phyloP scores from a whole-genome alignment of 345 rosid genomes.

The Theobroma cacao region DNA sequence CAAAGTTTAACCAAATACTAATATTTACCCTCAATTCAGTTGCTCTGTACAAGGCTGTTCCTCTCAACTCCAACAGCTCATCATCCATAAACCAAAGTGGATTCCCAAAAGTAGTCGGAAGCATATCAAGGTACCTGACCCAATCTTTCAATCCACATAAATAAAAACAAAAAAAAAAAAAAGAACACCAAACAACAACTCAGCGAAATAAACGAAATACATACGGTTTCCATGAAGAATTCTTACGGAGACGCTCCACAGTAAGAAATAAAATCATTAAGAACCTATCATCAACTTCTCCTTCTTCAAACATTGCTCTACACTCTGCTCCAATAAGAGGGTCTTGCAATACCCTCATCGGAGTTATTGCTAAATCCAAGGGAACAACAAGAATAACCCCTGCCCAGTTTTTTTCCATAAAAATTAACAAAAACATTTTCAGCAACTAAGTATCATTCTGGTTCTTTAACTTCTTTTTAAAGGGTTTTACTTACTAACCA shows the following conservation, averaged over 20 bases:
- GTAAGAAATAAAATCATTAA: slow-evolving; percentile 73
- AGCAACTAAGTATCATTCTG: not conserved
- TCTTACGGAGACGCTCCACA: slow-evolving; percentile 70
- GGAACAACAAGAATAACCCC: slow-evolving; percentile 81
- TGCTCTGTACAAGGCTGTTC: slow-evolving; percentile 73
- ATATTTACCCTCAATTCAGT: slow-evolving; percentile 69
- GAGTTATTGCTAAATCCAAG: slow-evolving; percentile 80
- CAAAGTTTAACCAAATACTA: not conserved
- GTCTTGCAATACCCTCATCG: slow-evolving; percentile 95
- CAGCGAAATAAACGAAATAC: slow-evolving; percentile 16
- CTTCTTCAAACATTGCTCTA: slow-evolving; percentile 77
- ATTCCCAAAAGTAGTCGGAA: slow-evolving; percentile 72
- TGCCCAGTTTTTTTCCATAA: slow-evolving; percentile 25
- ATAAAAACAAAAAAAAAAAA: not conserved
- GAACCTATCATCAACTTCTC: slow-evolving; percentile 86
- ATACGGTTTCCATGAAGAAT: slow-evolving; percentile 92
- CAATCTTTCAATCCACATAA: slow-evolving; percentile 20
- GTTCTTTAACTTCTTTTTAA: too few species aligned
- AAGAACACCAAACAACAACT: not conserved
- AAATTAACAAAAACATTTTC: not conserved
- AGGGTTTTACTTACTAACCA: slow-evolving; percentile 9
- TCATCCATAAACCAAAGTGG: slow-evolving; percentile 88
- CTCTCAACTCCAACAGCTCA: slow-evolving; percentile 72
- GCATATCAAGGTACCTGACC: slow-evolving; percentile 85
- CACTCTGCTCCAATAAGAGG: slow-evolving; percentile 86